Evolutionary conservation across 1,284 basidiomycete species (phyloP).

Genomic region (Pulveroboletus sp.): DNA sequence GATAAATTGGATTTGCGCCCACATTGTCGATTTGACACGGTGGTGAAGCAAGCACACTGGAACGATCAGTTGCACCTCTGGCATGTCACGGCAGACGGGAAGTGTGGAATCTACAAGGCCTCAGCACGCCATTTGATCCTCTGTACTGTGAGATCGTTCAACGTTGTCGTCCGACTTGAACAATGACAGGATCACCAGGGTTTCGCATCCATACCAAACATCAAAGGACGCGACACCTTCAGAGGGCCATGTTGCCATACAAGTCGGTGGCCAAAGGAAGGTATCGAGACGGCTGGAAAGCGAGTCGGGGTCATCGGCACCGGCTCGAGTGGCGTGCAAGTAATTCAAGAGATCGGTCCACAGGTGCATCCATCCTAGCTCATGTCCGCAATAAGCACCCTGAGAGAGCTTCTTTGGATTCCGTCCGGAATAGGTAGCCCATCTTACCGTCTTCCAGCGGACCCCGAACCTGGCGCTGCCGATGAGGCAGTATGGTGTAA

Average conservation of each 20-base stretch:
- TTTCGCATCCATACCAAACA: not conserved
- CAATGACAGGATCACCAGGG: conserved; percentile 7
- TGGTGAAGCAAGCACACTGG: conserved; percentile 19
- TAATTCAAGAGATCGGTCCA: conserved; percentile 15
- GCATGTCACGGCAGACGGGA: conserved; percentile 14
- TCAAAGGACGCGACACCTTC: conserved; percentile 18
- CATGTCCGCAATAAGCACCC: not conserved
- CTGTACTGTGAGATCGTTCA: conserved; percentile 8
- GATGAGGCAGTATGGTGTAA: conserved; percentile 13
- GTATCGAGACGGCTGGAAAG: conserved; percentile 8
- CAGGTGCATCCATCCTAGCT: conserved; percentile 2
- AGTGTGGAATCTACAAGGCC: conserved; percentile 1
- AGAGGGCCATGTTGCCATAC: conserved; percentile 13
- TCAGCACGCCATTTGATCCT: conserved; percentile 11
- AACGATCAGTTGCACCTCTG: conserved; percentile 18
- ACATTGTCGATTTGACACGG: conserved; percentile 17
- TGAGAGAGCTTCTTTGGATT: not conserved
- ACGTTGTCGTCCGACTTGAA: too few relatives aligned
- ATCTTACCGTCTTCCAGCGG: conserved; percentile 23
- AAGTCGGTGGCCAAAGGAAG: conserved; percentile 17
- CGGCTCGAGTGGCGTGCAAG: conserved; percentile 16
- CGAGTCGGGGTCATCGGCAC: conserved; percentile 20
- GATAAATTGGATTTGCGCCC: conserved; percentile 18
- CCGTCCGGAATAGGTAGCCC: conserved; percentile 5
- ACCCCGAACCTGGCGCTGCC: conserved; percentile 22